phyloP scores from a whole-genome alignment of 208 protist species.

The Acanthamoeba castellanii region DNA sequence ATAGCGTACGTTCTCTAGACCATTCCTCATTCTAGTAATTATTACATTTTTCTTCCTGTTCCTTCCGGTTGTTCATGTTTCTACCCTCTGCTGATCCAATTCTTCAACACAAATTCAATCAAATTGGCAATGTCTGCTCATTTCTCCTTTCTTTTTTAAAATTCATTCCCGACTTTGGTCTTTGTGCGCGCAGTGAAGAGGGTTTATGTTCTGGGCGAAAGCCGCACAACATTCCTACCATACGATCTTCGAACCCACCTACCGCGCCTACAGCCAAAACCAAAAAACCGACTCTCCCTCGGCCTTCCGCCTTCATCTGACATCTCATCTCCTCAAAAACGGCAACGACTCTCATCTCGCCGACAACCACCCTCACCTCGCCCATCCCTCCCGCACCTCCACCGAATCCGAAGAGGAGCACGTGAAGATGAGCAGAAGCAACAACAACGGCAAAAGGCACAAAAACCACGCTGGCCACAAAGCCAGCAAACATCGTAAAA shows the following conservation, averaged over 20 bases:
- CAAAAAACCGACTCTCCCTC: background rate
- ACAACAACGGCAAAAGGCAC: slow-evolving; percentile 47
- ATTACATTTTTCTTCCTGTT: background rate
- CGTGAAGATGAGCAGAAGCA: slow-evolving; percentile 13
- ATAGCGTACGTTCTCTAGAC: background rate
- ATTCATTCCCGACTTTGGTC: background rate
- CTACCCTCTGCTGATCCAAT: too few relatives aligned
- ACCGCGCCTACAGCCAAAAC: slow-evolving; percentile 31
- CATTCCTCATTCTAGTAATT: background rate
- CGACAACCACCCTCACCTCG: background rate
- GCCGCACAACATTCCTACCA: background rate
- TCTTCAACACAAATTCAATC: too few relatives aligned
- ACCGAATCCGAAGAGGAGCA: background rate
- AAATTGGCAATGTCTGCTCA: too few relatives aligned
- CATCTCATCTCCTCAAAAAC: background rate
- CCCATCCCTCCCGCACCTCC: background rate
- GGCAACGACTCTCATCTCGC: background rate
- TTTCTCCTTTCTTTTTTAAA: background rate
- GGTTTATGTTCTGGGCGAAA: slow-evolving; percentile 42
- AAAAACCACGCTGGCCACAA: slow-evolving; percentile 58
- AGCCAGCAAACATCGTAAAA: slow-evolving; percentile 51
- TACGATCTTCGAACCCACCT: background rate
- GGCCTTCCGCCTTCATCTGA: background rate
- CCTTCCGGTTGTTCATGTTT: too few relatives aligned
- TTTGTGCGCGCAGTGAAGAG: background rate